Evolutionary conservation across 2,329 filamentous ascomycete species (phyloP).

Genomic region (Dactylellina sp.): DNA sequence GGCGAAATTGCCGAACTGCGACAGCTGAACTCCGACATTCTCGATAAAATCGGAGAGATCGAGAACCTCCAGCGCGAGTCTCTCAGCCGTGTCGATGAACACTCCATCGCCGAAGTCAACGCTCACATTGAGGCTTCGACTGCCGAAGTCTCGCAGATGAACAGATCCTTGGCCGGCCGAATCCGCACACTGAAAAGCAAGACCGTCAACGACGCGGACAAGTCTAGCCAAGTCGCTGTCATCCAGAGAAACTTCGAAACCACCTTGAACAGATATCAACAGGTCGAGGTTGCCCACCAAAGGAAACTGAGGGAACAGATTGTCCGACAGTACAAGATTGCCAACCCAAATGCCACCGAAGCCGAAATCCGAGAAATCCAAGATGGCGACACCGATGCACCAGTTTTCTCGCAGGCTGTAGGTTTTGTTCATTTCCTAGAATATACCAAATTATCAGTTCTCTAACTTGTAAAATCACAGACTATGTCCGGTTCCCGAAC

Average conservation of each 20-base stretch:
- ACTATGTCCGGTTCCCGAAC: constrained; percentile 70
- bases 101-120: constrained; percentile 73
- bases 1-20: constrained; percentile 56
- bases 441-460: constrained; percentile 9
- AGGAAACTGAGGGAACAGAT: constrained; percentile 85
- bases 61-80: constrained; percentile 77
- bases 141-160: constrained; percentile 83
- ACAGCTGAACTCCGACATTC: constrained; percentile 77
- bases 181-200: constrained; percentile 85
- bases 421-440: too few relatives aligned
- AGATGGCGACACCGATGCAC: constrained; percentile 73
- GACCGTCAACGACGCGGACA: constrained; percentile 78
- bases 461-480: constrained; percentile 23
- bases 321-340: constrained; percentile 89
- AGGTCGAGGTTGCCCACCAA: constrained; percentile 81
- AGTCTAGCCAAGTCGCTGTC: constrained; percentile 82
- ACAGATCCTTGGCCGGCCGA: constrained; percentile 81
- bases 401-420: constrained; percentile 86
- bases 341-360: constrained; percentile 82
- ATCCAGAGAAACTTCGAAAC: constrained; percentile 82
- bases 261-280: constrained; percentile 84
- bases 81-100: constrained; percentile 80
- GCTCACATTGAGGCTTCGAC: constrained; percentile 79
- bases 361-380: constrained; percentile 82
- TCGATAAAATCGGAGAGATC: constrained; percentile 78